phyloP scores from a whole-genome alignment of 163 green algal species.

The Chlorella variabilis region DNA sequence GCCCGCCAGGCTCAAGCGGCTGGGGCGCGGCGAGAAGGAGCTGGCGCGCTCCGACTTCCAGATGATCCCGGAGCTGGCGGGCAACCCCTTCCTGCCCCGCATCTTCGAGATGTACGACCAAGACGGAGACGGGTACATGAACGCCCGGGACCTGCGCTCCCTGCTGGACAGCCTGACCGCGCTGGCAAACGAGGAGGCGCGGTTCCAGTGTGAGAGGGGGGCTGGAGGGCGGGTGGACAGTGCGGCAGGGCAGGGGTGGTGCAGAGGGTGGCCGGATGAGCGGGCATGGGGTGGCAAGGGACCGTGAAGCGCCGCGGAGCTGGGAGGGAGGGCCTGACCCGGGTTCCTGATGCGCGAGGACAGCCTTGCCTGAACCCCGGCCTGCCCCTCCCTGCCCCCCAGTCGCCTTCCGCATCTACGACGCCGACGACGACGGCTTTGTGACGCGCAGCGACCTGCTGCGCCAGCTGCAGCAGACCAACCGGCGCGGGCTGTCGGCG shows the following conservation, averaged over 20 bases:
- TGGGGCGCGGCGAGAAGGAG: conserved; percentile 52
- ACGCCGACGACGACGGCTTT: conserved; percentile 54
- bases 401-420: conserved; percentile 64
- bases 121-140: conserved; percentile 50
- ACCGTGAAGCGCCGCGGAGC: no score
- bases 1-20: conserved; percentile 39
- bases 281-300: no score
- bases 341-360: no score
- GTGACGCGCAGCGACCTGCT: conserved; percentile 51
- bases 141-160: conserved; percentile 20
- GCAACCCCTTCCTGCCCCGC: conserved; percentile 57
- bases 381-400: no score
- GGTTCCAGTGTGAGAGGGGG: conserved; percentile 39
- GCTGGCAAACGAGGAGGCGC: conserved; percentile 44
- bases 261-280: neutral
- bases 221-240: neutral
- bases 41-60: conserved; percentile 54
- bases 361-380: no score
- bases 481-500: conserved; percentile 39
- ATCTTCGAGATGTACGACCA: conserved; percentile 59
- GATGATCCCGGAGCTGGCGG: conserved; percentile 50
- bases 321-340: no score
- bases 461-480: conserved; percentile 39
- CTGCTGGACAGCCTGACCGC: conserved; percentile 37
- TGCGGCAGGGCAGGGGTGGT: neutral